These are phyloP conservation scores for Bruguiera gymnorhiza DNA, from an alignment of 345 rosid species.

Conservation along the genomic window DNA sequence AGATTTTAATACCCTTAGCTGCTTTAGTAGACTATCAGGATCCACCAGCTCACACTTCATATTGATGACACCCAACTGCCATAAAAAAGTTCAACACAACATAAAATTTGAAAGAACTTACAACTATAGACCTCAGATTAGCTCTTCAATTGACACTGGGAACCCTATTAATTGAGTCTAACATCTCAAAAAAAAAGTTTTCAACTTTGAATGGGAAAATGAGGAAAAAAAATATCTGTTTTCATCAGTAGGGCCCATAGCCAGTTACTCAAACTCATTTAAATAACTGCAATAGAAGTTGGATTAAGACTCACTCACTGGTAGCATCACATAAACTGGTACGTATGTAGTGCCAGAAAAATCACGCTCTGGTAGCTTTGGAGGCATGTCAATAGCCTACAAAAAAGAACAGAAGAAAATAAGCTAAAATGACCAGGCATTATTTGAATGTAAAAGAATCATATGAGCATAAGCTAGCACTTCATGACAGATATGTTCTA, in stretches of 20 bases:
- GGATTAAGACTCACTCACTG: conserved; percentile 50
- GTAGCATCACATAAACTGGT: conserved; percentile 95
- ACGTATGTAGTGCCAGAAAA: conserved; percentile 75
- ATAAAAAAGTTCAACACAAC: conserved; percentile 13
- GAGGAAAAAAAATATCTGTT: not conserved
- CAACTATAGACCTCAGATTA: not conserved
- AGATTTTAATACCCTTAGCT: conserved; percentile 73
- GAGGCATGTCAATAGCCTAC: conserved; percentile 52
- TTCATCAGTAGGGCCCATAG: too few relatives aligned
- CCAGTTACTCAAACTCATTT: conserved; percentile 10
- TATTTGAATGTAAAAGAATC: not conserved
- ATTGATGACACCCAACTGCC: conserved; percentile 86
- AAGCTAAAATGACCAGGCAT: not conserved
- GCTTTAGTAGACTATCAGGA: conserved; percentile 77
- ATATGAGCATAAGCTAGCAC: too few relatives aligned
- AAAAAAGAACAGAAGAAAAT: conserved; percentile 11
- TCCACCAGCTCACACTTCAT: conserved; percentile 90
- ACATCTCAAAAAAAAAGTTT: not conserved
- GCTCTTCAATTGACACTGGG: conserved; percentile 5
- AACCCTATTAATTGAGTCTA: conserved; percentile 5
- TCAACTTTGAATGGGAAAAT: not conserved
- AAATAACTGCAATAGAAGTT: not conserved
- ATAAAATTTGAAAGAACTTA: conserved; percentile 7
- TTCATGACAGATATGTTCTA: too few relatives aligned
- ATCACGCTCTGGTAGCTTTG: conserved; percentile 67